Evolutionary conservation across 1,284 basidiomycete genomes (phyloP), one percentile per base, ranked within the genome.

Genomic region (Pseudomicrostroma phylloplanum): DNA sequence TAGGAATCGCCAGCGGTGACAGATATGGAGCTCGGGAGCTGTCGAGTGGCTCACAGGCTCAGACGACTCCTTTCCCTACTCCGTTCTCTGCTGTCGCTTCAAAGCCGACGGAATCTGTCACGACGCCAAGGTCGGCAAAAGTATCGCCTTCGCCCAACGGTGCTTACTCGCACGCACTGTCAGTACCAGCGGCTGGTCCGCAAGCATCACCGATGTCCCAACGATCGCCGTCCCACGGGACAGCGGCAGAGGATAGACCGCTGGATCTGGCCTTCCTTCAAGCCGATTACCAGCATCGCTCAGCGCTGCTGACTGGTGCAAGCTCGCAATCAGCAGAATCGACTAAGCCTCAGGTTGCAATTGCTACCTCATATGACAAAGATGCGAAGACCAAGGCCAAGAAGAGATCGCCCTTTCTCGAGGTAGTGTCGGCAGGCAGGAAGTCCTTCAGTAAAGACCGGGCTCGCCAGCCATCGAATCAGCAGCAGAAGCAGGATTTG

Each of bases 231-330:
- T 36, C 30, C 9, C 30, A 36, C n/a, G 26, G 12, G n/a, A 36
- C 19, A 21, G 57, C 48, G 9, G 57, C 13, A n/a, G 43, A 9
- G n/a, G 48, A 48, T 43, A 12, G 46, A 8, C 26, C 51, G 17
- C 46, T 58, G 9, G 17, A 43, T 17, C 17, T 49, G 49, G 57
- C 57, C 13, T 43, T 58, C 46, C 43, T 43, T 1, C 49, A 49
- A 15, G 51, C 43, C 43, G 17, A 49, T 42, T 12, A 30, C 21
- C 23, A 46, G 60, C 46, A 19, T 30, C 26, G 17, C 13, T 19
- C n/a, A 15, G 25, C 51, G 25, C 19, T 15, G 51, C 17, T 25
- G 26, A 19, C 25, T 54, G 43, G 43, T 13, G 43, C 4, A 4
- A 12, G 12, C 4, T 3, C 43, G 12, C 43, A 17, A 6, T 48